Evolutionary conservation across 768 basidiomycete genomes (phyloP), one percentile per base, ranked within the genome.

Genomic region (Boletus tomentosulus): DNA sequence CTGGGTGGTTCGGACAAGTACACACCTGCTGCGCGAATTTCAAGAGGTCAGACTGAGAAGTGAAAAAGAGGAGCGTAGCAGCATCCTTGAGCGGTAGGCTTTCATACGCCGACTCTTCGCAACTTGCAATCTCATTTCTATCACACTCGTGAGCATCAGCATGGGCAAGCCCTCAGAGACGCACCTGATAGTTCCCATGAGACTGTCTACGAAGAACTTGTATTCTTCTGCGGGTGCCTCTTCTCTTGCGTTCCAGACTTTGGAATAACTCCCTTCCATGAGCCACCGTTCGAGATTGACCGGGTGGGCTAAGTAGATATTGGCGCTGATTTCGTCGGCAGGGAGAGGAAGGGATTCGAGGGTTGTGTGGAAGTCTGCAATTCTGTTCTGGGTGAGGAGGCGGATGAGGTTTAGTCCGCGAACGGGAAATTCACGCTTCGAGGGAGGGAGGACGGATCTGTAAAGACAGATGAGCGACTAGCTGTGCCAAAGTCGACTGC

Each of bases 241-340:
- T 59, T 90, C 90, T 59, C 94, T 83, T 35, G 95, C 95, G 64
- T 89, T 85, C 91, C 95, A 99, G 11, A 98, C 96, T 69, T 96
- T 96, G 72, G 91, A 92, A 70, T 98, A 99, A 63, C 89, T 89
- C 37, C 96, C 96, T 70, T 98, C 96, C 96, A 99, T 99, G 43
- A 98, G 80, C 91, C 95, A 98, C 47, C 89, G 80, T 70, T 99
- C 96, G 56, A 95, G 83, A 68, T 94, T 90, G 53, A 94, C 87
- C 12, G 92, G 90, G 67, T 93, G 92, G 50, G 81, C 78, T 64
- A 94, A 84, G 67, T 78, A 92, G 6, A 84, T 81, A 67, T 88
- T 89, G 31, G 82, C 76, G 30, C 77, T 73, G 56, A 87, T 84
- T 43, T 79, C 78, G 57, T 87, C 85, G 0, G 87, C 83, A 39